These are phyloP conservation scores for Penicillium occitanis DNA, from an alignment of 2,329 filamentous ascomycete species.

Conservation along the genomic window DNA sequence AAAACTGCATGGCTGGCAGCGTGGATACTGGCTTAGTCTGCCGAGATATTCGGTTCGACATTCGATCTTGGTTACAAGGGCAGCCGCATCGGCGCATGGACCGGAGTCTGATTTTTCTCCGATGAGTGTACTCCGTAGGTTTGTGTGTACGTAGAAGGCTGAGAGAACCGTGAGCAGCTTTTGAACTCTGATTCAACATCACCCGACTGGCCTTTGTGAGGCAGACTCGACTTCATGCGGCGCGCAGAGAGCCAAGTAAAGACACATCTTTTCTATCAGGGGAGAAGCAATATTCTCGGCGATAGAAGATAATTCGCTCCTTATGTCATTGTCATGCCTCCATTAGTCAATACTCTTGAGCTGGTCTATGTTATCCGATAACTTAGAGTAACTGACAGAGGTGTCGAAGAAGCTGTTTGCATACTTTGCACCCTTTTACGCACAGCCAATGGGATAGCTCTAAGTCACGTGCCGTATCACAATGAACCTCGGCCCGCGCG, in stretches of 20 bases:
- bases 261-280: background rate
- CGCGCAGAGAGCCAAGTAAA: background rate
- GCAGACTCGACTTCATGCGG: background rate
- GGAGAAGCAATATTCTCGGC: background rate
- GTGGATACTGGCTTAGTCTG: background rate
- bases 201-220: background rate
- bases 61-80: background rate
- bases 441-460: background rate
- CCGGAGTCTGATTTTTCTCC: background rate
- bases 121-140: background rate
- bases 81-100: background rate
- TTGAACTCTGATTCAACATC: constrained; percentile 5
- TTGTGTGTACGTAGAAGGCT: background rate
- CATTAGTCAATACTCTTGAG: background rate
- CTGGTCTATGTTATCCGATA: no score
- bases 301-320: background rate
- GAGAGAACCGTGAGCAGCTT: background rate
- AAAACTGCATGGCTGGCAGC: background rate
- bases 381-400: no score
- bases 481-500: constrained; percentile 18
- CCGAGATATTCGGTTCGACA: background rate
- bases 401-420: background rate
- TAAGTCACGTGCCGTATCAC: background rate
- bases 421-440: background rate
- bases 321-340: background rate